Evolutionary conservation across 495 filamentous ascomycete species (phyloP).

Genomic region (Podospora comata): DNA sequence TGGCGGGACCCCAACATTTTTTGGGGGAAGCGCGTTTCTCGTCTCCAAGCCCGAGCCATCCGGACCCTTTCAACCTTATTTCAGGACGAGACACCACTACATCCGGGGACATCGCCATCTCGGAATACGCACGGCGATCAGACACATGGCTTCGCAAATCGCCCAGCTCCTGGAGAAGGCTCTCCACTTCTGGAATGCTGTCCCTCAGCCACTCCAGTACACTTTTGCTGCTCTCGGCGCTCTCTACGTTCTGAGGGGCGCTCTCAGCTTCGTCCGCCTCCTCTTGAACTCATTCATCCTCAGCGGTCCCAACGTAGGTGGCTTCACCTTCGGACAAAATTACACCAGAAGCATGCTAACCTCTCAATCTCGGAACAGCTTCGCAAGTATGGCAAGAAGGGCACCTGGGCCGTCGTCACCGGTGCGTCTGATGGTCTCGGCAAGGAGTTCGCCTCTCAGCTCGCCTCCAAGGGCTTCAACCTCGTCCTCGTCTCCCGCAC

Average conservation of each 20-base stretch:
- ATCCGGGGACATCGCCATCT: constrained; percentile 3
- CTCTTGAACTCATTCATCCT: constrained; percentile 76
- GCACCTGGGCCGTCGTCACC: constrained; percentile 91
- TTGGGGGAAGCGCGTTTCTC: constrained; percentile 9
- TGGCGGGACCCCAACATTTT: constrained; percentile 8
- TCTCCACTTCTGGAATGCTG: constrained; percentile 32
- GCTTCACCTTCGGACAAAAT: too few relatives aligned
- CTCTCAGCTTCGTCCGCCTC: constrained; percentile 61
- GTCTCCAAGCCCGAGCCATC: constrained; percentile 3
- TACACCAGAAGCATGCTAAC: neutral
- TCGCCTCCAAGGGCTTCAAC: constrained; percentile 90
- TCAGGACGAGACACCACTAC: neutral
- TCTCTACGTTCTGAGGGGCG: constrained; percentile 54
- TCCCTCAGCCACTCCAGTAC: constrained; percentile 39
- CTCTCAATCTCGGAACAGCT: constrained; percentile 53
- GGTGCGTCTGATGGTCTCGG: constrained; percentile 96
- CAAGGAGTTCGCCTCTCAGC: constrained; percentile 90
- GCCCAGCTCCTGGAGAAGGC: constrained; percentile 36
- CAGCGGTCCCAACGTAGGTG: constrained; percentile 54
- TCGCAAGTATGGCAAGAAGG: constrained; percentile 82
- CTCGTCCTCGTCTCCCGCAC: constrained; percentile 91
- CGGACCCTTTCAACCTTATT: constrained; percentile 8
- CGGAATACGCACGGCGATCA: neutral
- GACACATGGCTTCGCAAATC: constrained; percentile 7
- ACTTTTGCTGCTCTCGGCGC: constrained; percentile 54